Base-by-base conservation (phyloP, 2,329 filamentous ascomycete genomes). In the Helotiales sp. region DNA sequence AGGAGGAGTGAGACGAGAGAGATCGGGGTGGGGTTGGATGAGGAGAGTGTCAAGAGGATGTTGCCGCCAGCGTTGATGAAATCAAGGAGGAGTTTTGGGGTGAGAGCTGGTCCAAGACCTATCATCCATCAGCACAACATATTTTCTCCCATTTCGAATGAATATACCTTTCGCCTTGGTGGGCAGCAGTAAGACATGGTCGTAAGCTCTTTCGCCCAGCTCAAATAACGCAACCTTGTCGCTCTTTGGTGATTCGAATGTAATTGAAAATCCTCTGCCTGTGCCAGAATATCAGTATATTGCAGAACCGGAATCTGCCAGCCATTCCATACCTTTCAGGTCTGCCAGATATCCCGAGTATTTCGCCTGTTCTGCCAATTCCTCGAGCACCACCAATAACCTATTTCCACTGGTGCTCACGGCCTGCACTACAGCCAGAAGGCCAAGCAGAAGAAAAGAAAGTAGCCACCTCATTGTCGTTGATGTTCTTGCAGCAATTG, bases 51-150 rank as follows among this genome's bases (percentile, higher is more conserved):
- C 56, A 98, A 79, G 62, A 99, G 82, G 70, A 99, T 84, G 77
- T 99, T 99, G 74, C 95, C 95, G 58, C 95, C 81, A 57, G 87
- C 86, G 75, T 96, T 95, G 78, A 96, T 79, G 76, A 97, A 99
- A 67, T 98, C 85, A 73, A 98, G 83, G 66, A 99, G 84, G 63
- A 88, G 78, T 72, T 91, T 91, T 52, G 95, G 91, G 2, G 91
- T 93, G 72, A 99, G 78, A 67, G 89, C 87, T 63, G 93, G 92
- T 56, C 95, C 95, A 60, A 97, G 89, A 61, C 91, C 90, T 92
- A 42, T 30, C 17, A 13, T 25, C 44, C 40, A 49, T 63, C 25
- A 67, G 58, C 19, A 17, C 5, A 34, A 42, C 19, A 34, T 36
- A 10, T n/a, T n/a, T 13, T 19, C 12, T 3, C 24, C 22, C 17